Evolutionary conservation across 345 rosid species (phyloP), one percentile per base, ranked within the genome.

Genomic region (Acer campestre): DNA sequence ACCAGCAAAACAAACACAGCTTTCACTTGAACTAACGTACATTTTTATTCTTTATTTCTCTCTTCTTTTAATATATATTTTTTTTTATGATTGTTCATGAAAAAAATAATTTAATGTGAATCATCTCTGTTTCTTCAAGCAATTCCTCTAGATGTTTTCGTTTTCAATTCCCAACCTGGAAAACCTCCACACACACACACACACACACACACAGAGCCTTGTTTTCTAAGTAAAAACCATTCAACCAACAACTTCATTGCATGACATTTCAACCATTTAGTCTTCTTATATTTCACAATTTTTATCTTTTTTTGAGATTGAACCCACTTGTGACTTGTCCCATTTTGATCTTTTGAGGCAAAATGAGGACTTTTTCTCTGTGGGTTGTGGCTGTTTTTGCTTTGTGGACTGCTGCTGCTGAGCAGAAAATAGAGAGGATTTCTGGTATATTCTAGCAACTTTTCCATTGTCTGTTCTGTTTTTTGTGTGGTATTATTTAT

Each of bases 41-140:
- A 14, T 10, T 42, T 46, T 42, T 12, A 10, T 46, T 71, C 14
- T 67, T 67, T 48, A 2, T 70, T 16, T 51, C 10, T n/a, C 35
- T 31, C 35, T 31, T 31, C 38, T 35, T 56, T 51, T 40, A 46
- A 23, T 74, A 14, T 38, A 29, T 29, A 29, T 40, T 2, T 7
- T 42, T 58, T 58, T 55, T n/a, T 12, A 31, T 59, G 27, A 20
- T 11, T 38, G 25, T 5, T 1, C 11, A 31, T 13, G 27, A 20
- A 59, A 10, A 10, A 55, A 18, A 20, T 20, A 25, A 67, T 10
- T 10, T 27, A 14, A 48, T 35, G 40, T 29, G 35, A 68, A 40
- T 63, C 80, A 5, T 92, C 85, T 78, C 93, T 79, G 88, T 89
- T 82, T 83, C 94, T 92, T 94, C 72, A 90, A 90, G 93, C 97